These are phyloP conservation scores for Nothopassalora personata DNA, from an alignment of 2,329 filamentous ascomycete genomes.

Conservation along the genomic window DNA sequence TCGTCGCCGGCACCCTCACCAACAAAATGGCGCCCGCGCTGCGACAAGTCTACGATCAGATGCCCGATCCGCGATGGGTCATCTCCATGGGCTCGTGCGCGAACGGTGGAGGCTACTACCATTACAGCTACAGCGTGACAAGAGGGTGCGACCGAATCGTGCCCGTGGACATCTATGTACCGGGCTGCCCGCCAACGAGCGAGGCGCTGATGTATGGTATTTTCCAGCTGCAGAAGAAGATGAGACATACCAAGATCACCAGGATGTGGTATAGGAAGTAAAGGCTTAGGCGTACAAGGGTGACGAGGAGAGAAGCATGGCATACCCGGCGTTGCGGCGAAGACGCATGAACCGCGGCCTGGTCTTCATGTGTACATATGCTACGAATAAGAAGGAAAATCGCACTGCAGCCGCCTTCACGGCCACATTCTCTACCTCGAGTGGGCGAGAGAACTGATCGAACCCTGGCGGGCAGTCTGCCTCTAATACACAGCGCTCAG, in stretches of 20 bases:
- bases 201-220: conserved; percentile 56
- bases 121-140: conserved; percentile 73
- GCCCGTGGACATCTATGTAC: conserved; percentile 75
- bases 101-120: conserved; percentile 78
- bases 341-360: conserved; percentile 7
- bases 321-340: conserved; percentile 17
- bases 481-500: too few species aligned
- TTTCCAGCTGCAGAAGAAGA: conserved; percentile 73
- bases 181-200: conserved; percentile 58
- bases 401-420: background rate
- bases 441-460: background rate
- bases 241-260: conserved; percentile 53
- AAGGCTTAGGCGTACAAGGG: background rate
- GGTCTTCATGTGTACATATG: conserved; percentile 23
- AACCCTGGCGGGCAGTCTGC: too few species aligned
- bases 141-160: conserved; percentile 71
- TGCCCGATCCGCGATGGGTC: conserved; percentile 85
- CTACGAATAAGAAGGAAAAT: background rate
- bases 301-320: background rate
- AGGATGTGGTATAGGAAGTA: conserved; percentile 53
- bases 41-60: conserved; percentile 86
- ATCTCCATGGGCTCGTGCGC: conserved; percentile 78
- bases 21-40: conserved; percentile 93
- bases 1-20: conserved; percentile 84
- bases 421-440: background rate